Conservation (phyloP, 306 rosid genomes). For the Adenanthera pavonina region DNA sequence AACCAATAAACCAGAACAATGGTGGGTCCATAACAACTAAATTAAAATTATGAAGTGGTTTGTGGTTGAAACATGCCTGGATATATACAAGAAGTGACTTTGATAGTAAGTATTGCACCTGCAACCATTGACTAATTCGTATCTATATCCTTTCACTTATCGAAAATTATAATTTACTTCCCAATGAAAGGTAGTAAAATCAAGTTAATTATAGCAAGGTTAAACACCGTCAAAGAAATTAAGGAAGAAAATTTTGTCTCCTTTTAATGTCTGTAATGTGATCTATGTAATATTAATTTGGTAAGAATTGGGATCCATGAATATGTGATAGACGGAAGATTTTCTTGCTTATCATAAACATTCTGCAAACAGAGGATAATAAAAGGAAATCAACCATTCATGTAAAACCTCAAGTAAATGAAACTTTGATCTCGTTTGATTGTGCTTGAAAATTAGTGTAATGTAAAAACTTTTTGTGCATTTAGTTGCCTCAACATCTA, state of each 20-base stretch:
- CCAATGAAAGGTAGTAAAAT: background rate
- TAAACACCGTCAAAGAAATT: constrained; percentile 19
- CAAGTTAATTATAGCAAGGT: background rate
- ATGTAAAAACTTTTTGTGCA: too few relatives aligned
- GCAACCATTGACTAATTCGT: constrained; percentile 46
- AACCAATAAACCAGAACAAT: background rate
- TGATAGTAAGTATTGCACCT: background rate
- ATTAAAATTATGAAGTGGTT: background rate
- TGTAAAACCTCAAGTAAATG: too few relatives aligned
- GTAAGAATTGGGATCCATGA: too few relatives aligned
- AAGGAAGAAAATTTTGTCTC: background rate
- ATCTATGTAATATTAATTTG: too few relatives aligned
- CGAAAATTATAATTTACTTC: constrained; percentile 12
- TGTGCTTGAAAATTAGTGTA: too few relatives aligned
- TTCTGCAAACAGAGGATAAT: too few relatives aligned
- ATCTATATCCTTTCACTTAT: background rate
- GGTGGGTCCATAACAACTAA: background rate
- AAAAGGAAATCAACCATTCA: too few relatives aligned
- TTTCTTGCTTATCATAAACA: too few relatives aligned
- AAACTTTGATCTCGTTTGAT: too few relatives aligned
- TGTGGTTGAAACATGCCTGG: constrained; percentile 29
- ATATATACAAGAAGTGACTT: background rate
- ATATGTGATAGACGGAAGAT: too few relatives aligned
- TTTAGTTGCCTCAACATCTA: too few relatives aligned
- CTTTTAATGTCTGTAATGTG: too few relatives aligned